phyloP scores from a whole-genome alignment of 495 filamentous ascomycete genomes.

The Amniculicola lignicola region DNA sequence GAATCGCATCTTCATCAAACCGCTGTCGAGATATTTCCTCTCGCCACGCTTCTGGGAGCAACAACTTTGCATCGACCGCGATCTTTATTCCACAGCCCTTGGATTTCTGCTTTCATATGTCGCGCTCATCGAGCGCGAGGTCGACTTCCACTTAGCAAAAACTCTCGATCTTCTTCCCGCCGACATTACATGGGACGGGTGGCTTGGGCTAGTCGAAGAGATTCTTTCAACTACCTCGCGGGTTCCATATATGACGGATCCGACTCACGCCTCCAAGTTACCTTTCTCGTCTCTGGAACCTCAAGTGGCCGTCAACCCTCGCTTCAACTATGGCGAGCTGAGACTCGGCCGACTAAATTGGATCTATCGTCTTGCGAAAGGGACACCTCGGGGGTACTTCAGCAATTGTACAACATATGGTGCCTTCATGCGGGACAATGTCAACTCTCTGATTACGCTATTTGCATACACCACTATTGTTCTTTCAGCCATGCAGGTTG shows the following conservation, averaged over 20 bases:
- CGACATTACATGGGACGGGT: slow-evolving; percentile 11
- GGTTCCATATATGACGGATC: too few species aligned
- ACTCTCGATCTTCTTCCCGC: slow-evolving; percentile 37
- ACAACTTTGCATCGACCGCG: slow-evolving; percentile 30
- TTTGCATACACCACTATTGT: slow-evolving; percentile 53
- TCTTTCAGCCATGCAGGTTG: slow-evolving; percentile 59
- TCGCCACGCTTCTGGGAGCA: slow-evolving; percentile 47
- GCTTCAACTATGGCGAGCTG: slow-evolving; percentile 35
- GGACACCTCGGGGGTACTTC: slow-evolving; percentile 19
- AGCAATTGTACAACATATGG: slow-evolving; percentile 27
- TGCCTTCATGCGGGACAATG: slow-evolving; percentile 44
- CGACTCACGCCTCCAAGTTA: neutral
- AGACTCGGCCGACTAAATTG: slow-evolving; percentile 30
- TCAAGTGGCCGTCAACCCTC: slow-evolving; percentile 21
- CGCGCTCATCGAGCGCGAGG: slow-evolving; percentile 41
- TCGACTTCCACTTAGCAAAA: slow-evolving; percentile 45
- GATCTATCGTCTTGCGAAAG: slow-evolving; percentile 19
- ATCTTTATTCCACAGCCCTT: slow-evolving; percentile 36
- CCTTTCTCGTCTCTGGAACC: neutral
- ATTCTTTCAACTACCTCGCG: slow-evolving; percentile 1
- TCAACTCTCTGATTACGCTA: slow-evolving; percentile 44
- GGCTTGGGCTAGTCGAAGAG: slow-evolving; percentile 9
- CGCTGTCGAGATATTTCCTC: slow-evolving; percentile 53
- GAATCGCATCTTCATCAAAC: slow-evolving; percentile 55
- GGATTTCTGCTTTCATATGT: slow-evolving; percentile 47